Conservation (phyloP, 2,329 filamentous ascomycete genomes). For the Phoma sp. region DNA sequence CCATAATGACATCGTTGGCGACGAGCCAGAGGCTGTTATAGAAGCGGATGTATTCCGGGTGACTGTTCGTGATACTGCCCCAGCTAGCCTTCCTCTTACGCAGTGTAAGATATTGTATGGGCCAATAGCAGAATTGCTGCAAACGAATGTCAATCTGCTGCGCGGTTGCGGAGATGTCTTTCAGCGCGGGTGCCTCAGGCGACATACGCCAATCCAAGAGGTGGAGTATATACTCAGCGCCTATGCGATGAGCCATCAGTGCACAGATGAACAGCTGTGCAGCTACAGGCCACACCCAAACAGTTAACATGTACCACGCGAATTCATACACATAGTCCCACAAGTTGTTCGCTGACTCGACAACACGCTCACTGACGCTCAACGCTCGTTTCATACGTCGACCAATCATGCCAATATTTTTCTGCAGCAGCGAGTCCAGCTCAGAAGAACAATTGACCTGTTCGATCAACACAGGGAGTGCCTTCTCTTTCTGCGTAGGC, state of each 20-base stretch:
- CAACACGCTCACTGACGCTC: slow-evolving; percentile 92
- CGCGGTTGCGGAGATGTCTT: slow-evolving; percentile 94
- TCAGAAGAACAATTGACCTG: slow-evolving; percentile 98
- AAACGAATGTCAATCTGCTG: slow-evolving; percentile 97
- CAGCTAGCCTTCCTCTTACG: slow-evolving; percentile 89
- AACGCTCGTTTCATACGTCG: slow-evolving; percentile 80
- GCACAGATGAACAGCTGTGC: slow-evolving; percentile 74
- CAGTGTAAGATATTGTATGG: slow-evolving; percentile 91
- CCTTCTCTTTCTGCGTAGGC: slow-evolving; percentile 81
- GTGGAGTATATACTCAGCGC: slow-evolving; percentile 78
- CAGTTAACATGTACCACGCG: slow-evolving; percentile 72
- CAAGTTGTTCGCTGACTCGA: slow-evolving; percentile 87
- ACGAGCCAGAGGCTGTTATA: slow-evolving; percentile 99
- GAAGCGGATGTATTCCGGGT: slow-evolving; percentile 98
- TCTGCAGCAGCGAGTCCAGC: slow-evolving; percentile 82
- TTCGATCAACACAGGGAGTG: slow-evolving; percentile 80
- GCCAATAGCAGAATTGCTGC: slow-evolving; percentile 99
- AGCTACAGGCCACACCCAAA: slow-evolving; percentile 80
- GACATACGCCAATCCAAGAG: slow-evolving; percentile 82
- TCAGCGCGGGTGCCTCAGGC: slow-evolving; percentile 81
- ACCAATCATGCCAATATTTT: slow-evolving; percentile 85
- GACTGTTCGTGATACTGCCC: slow-evolving; percentile 93
- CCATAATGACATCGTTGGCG: slow-evolving; percentile 97
- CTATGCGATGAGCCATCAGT: slow-evolving; percentile 78
- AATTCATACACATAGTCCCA: slow-evolving; percentile 75